Percentiles rank a stretch among this genome's conserved stretches.
Conservation (phyloP, 192 early-diverging fungal genomes). For the Paraglomus occultum region DNA sequence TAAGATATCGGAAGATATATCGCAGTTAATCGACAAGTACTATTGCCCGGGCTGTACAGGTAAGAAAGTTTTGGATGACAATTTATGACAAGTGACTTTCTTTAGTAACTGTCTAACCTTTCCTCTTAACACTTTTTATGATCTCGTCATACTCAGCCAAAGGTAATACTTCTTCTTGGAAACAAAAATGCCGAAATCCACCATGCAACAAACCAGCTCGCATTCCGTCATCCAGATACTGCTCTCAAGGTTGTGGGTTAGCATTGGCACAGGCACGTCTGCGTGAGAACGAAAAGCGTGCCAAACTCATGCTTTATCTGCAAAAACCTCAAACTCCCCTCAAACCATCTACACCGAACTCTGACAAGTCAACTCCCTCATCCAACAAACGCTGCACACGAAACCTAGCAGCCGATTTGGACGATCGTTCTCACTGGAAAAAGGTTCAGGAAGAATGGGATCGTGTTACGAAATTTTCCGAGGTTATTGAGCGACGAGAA, state of each 20-base stretch:
- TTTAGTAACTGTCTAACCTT: neutral
- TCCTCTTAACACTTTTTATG: neutral
- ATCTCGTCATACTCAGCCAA: slow-evolving; percentile 30
- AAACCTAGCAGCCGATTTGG: slow-evolving; percentile 27
- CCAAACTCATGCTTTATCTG: slow-evolving; percentile 13
- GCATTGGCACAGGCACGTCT: slow-evolving; percentile 44
- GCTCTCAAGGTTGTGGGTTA: slow-evolving; percentile 53
- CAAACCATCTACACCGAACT: too few relatives aligned
- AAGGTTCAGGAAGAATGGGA: slow-evolving; percentile 25
- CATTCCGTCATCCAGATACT: slow-evolving; percentile 46
- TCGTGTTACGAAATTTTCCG: slow-evolving; percentile 32
- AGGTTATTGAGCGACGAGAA: slow-evolving; percentile 32
- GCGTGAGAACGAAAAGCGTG: slow-evolving; percentile 40
- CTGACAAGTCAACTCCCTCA: too few relatives aligned
- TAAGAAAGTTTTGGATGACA: slow-evolving; percentile 25
- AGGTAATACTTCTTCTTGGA: slow-evolving; percentile 48
- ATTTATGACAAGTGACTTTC: neutral
- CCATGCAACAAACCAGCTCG: slow-evolving; percentile 43
- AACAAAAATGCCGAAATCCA: slow-evolving; percentile 46
- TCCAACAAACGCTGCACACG: neutral
- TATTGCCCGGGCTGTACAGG: slow-evolving; percentile 62
- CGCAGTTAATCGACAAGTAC: slow-evolving; percentile 58
- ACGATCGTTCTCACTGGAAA: slow-evolving; percentile 33
- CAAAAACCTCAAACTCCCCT: too few relatives aligned
- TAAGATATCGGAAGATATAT: slow-evolving; percentile 53